Percentiles rank a stretch among this genome's conserved stretches.
phyloP scores from a whole-genome alignment of 1,284 basidiomycete genomes.

The Thecaphora thlaspeos region DNA sequence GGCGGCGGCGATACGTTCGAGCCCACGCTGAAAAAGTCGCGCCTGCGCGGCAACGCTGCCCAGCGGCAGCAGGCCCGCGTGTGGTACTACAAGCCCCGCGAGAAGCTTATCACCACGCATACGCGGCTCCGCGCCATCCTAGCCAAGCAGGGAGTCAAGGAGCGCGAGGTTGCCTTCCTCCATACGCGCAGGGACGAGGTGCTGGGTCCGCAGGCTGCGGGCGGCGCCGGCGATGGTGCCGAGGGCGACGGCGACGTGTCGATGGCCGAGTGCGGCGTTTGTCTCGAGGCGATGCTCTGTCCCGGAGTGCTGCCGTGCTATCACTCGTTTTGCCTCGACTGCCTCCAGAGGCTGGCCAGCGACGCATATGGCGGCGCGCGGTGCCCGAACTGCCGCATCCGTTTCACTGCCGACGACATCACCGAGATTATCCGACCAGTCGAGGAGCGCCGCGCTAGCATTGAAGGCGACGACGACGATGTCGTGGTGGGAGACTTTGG shows the following conservation, averaged over 20 bases:
- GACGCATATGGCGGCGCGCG: not conserved
- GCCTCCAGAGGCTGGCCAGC: conserved; percentile 15
- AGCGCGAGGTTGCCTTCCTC: conserved; percentile 33
- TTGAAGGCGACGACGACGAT: conserved; percentile 3
- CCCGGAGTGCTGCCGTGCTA: conserved; percentile 38
- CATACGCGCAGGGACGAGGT: conserved; percentile 17
- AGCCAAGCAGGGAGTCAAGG: conserved; percentile 11
- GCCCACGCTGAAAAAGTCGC: conserved; percentile 30
- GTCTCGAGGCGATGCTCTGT: conserved; percentile 22
- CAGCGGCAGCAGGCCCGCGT: conserved; percentile 24
- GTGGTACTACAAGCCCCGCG: conserved; percentile 34
- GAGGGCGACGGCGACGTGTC: conserved; percentile 77
- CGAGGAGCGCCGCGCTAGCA: conserved; percentile 11
- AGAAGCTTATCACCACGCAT: conserved; percentile 21
- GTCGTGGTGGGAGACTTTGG: conserved; percentile 22
- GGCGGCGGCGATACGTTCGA: conserved; percentile 6
- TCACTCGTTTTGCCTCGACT: conserved; percentile 38
- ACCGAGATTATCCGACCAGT: conserved; percentile 19
- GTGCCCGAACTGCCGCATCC: conserved; percentile 23
- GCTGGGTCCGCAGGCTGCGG: not conserved
- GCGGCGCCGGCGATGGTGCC: conserved; percentile 69
- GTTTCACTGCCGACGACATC: conserved; percentile 15
- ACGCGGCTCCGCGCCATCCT: conserved; percentile 4
- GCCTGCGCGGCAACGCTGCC: conserved; percentile 28
- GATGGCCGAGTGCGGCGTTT: conserved; percentile 61